Conservation (phyloP, 2,329 filamentous ascomycete genomes). For the Stemphylium lycopersici region DNA sequence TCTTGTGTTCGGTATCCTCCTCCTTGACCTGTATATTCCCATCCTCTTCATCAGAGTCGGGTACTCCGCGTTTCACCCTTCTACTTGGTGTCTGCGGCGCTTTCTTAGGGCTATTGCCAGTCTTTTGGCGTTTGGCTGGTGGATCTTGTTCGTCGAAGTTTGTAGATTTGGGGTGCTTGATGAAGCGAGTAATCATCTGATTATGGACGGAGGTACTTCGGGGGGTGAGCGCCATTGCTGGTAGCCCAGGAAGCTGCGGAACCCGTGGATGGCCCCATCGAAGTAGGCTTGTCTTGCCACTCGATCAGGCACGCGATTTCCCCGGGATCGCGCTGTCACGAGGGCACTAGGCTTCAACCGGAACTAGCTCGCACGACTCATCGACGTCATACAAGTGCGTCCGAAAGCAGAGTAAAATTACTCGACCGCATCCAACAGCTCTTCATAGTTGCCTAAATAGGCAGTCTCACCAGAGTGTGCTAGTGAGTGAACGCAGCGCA, state of each 20-base stretch:
- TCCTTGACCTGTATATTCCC: slow-evolving; percentile 43
- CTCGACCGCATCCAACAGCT: neutral
- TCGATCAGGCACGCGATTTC: slow-evolving; percentile 12
- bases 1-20: slow-evolving; percentile 52
- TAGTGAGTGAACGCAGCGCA: neutral
- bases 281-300: slow-evolving; percentile 6
- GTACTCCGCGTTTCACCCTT: slow-evolving; percentile 39
- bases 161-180: slow-evolving; percentile 54
- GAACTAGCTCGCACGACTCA: no score
- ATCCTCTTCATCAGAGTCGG: slow-evolving; percentile 50
- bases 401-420: no score
- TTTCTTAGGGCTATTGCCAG: slow-evolving; percentile 28
- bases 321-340: slow-evolving; percentile 25
- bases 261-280: slow-evolving; percentile 3
- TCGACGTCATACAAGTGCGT: no score
- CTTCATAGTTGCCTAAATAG: neutral
- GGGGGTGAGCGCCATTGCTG: slow-evolving; percentile 46
- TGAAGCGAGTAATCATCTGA: slow-evolving; percentile 54
- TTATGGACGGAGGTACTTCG: slow-evolving; percentile 55
- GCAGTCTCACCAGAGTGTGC: neutral
- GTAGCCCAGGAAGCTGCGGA: slow-evolving; percentile 5
- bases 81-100: slow-evolving; percentile 30
- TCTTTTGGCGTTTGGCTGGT: slow-evolving; percentile 52
- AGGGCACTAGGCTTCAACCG: slow-evolving; percentile 5
- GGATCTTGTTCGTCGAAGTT: slow-evolving; percentile 51